A percentile compares a stretch with the other conserved stretches of the same genome.
These are phyloP conservation scores for Diversispora epigaea DNA, from an alignment of 192 early-diverging fungal species.

Conservation along the genomic window DNA sequence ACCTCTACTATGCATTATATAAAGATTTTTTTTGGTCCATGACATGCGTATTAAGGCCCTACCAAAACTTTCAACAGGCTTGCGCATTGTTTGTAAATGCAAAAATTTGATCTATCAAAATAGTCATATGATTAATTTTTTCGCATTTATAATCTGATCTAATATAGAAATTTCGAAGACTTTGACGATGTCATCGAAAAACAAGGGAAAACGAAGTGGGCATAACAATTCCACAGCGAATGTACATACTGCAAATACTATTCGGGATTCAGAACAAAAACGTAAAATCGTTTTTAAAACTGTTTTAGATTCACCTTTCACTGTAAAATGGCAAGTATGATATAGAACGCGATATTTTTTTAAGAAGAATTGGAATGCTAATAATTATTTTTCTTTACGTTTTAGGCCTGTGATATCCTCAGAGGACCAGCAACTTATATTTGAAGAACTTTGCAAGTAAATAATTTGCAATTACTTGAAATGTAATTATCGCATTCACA, in stretches of 20 bases:
- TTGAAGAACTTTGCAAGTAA: slow-evolving; percentile 26
- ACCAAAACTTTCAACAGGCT: slow-evolving; percentile 21
- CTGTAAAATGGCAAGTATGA: slow-evolving; percentile 14
- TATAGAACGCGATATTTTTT: background rate
- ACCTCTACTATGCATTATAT: slow-evolving; percentile 67
- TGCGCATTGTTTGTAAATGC: slow-evolving; percentile 10
- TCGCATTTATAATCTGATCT: background rate
- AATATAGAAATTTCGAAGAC: background rate
- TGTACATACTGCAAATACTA: slow-evolving; percentile 1
- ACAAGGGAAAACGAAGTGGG: background rate
- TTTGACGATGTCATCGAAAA: background rate
- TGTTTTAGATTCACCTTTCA: slow-evolving; percentile 27
- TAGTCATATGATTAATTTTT: background rate
- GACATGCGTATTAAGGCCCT: slow-evolving; percentile 80
- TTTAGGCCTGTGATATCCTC: slow-evolving; percentile 19
- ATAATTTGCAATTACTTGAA: background rate
- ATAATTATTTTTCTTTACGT: background rate
- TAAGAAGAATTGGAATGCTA: background rate
- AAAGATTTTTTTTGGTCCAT: slow-evolving; percentile 93
- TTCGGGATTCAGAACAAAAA: slow-evolving; percentile 1
- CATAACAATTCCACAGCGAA: background rate
- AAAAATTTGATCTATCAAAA: background rate
- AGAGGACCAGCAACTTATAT: slow-evolving; percentile 14
- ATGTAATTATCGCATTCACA: background rate
- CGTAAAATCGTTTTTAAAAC: slow-evolving; percentile 25